A percentile compares a stretch with the other conserved stretches of the same genome.
phyloP scores from a whole-genome alignment of 1,284 basidiomycete species.

The Schizophyllum amplum region DNA sequence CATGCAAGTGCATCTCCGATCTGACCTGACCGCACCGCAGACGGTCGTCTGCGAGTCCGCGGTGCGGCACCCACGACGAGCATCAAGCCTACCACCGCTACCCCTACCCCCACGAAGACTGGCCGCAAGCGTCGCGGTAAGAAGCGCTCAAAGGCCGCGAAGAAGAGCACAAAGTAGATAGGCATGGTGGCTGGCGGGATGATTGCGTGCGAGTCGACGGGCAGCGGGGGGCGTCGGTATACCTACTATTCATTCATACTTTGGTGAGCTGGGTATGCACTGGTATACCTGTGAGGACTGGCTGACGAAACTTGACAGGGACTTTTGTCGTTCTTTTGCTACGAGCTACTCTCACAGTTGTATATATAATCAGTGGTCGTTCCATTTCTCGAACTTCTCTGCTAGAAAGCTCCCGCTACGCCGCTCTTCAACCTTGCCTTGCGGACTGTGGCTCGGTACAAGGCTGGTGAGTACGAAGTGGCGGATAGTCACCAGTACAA shows the following conservation, averaged over 20 bases:
- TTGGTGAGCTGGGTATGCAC: neutral
- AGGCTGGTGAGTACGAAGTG: too few species aligned
- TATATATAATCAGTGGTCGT: neutral
- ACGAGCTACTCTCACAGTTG: too few species aligned
- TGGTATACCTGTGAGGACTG: neutral
- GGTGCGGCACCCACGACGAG: conserved; percentile 39
- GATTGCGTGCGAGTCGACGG: neutral
- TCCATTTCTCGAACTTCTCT: neutral
- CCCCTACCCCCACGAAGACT: conserved; percentile 18
- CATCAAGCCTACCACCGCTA: conserved; percentile 8
- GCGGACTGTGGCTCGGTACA: too few species aligned
- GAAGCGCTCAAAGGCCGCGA: conserved; percentile 11
- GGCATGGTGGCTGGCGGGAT: too few species aligned
- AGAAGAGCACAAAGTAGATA: conserved; percentile 2
- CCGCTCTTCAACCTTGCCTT: too few species aligned
- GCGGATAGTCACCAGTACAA: too few species aligned
- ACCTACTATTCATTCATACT: neutral
- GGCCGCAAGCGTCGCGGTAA: conserved; percentile 15
- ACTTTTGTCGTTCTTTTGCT: neutral
- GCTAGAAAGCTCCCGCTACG: too few species aligned
- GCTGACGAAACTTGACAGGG: neutral
- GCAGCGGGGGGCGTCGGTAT: neutral
- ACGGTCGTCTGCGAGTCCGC: conserved; percentile 45
- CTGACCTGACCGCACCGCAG: too few species aligned
- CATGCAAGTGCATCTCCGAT: too few species aligned